Evolutionary conservation across 805 yeast species (phyloP).

Genomic region (Henningerozyma blattae): DNA sequence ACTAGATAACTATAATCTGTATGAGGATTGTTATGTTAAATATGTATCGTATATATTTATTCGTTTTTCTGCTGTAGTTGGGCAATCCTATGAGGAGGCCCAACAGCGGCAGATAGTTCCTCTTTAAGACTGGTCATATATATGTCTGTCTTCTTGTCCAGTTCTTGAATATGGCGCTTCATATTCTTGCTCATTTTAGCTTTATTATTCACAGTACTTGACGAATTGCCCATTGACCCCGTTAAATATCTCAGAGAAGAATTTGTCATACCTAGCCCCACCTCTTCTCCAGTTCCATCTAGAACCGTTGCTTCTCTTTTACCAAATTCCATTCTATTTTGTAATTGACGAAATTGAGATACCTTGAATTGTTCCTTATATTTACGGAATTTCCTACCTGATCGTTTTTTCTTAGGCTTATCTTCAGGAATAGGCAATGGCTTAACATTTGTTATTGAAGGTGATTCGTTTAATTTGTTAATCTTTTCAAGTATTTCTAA

Average conservation of each 20-base stretch:
- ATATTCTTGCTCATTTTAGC: slow-evolving; percentile 53
- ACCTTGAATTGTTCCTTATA: slow-evolving; percentile 69
- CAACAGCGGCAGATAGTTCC: too few relatives aligned
- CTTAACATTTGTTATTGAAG: slow-evolving; percentile 56
- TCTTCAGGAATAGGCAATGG: slow-evolving; percentile 69
- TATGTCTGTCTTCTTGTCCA: slow-evolving; percentile 12
- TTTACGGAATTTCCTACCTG: slow-evolving; percentile 72
- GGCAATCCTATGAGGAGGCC: too few relatives aligned
- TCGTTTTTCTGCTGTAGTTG: too few relatives aligned
- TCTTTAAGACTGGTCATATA: too few relatives aligned
- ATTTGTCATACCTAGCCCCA: slow-evolving; percentile 66
- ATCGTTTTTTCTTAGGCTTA: slow-evolving; percentile 67
- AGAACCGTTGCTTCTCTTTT: slow-evolving; percentile 48
- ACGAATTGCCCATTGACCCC: slow-evolving; percentile 12
- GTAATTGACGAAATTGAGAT: slow-evolving; percentile 73
- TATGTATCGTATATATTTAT: too few relatives aligned
- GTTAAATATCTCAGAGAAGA: slow-evolving; percentile 11
- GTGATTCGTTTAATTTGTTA: slow-evolving; percentile 67
- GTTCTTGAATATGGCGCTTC: slow-evolving; percentile 33
- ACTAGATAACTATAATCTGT: too few relatives aligned
- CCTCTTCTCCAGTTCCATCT: slow-evolving; percentile 67
- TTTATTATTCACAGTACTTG: slow-evolving; percentile 33
- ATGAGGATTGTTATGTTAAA: too few relatives aligned
- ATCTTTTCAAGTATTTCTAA: slow-evolving; percentile 51
- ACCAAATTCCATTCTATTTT: slow-evolving; percentile 78